phyloP scores from a whole-genome alignment of 2,329 filamentous ascomycete species.

The Eutypa lata region DNA sequence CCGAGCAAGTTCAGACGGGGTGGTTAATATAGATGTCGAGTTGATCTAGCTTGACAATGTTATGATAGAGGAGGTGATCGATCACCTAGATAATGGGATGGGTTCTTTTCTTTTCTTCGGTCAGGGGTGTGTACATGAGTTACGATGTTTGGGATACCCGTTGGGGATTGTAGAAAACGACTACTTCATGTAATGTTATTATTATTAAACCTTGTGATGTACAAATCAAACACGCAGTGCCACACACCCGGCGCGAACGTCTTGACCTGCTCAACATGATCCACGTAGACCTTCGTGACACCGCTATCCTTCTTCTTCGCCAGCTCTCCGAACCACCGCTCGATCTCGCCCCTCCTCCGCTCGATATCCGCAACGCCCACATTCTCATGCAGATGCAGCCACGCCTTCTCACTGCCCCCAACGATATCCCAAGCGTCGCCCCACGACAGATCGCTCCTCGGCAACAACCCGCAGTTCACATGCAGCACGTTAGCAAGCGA shows the following conservation, averaged over 20 bases:
- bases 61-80: no score
- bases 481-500: conserved; percentile 46
- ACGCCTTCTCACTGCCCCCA: conserved; percentile 34
- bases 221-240: conserved; percentile 68
- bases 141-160: conserved; percentile 12
- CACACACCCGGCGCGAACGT: conserved; percentile 67
- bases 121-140: not conserved
- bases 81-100: not conserved
- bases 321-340: conserved; percentile 42
- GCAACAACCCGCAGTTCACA: conserved; percentile 63
- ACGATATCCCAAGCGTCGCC: conserved; percentile 45
- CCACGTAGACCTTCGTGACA: conserved; percentile 33
- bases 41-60: no score
- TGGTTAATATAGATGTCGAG: no score
- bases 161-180: not conserved
- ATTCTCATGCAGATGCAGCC: conserved; percentile 67
- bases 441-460: conserved; percentile 56
- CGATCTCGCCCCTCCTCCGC: conserved; percentile 43
- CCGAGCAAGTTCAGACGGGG: conserved; percentile 74
- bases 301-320: conserved; percentile 6
- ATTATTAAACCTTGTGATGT: conserved; percentile 33
- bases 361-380: conserved; percentile 54
- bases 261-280: conserved; percentile 64
- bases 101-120: not conserved
- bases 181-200: conserved; percentile 15